A percentile compares a stretch with the other conserved stretches of the same genome.
These are phyloP conservation scores for Nicotiana obtusifolia DNA, from an alignment of 257 asterid genomes.

Conservation along the genomic window DNA sequence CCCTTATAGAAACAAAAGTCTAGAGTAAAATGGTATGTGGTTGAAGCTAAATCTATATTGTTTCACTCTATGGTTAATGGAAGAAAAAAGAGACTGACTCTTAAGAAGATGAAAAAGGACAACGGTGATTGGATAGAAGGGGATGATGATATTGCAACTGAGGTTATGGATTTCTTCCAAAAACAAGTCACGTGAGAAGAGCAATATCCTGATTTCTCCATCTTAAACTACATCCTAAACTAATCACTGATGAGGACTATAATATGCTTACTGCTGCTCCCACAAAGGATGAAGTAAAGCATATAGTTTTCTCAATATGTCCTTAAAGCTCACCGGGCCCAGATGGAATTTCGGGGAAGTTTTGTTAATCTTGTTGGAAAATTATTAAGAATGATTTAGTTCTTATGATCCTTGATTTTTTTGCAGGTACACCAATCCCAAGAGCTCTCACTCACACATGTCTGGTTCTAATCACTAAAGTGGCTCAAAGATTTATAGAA, in stretches of 20 bases:
- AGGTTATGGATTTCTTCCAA: neutral
- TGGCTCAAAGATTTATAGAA: too few relatives aligned
- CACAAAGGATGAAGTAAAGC: neutral
- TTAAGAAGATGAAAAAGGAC: too few relatives aligned
- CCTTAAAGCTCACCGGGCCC: neutral
- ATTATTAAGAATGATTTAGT: too few relatives aligned
- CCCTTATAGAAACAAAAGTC: neutral
- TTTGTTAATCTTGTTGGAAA: neutral
- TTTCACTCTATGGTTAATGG: neutral
- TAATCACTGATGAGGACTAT: too few relatives aligned
- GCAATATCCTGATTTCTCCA: neutral
- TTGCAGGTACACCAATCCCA: too few relatives aligned
- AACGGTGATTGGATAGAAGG: neutral
- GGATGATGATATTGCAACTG: neutral
- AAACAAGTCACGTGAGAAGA: neutral
- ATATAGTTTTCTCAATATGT: neutral
- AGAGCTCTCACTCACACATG: too few relatives aligned
- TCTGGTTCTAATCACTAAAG: too few relatives aligned
- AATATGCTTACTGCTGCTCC: neutral
- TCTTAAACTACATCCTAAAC: too few relatives aligned
- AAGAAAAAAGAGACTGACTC: too few relatives aligned
- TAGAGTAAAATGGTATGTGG: neutral
- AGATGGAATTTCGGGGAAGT: neutral
- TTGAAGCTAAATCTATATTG: neutral
- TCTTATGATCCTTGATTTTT: too few relatives aligned